phyloP scores from a whole-genome alignment of 495 filamentous ascomycete genomes.

The Penicillium diatomitis region DNA sequence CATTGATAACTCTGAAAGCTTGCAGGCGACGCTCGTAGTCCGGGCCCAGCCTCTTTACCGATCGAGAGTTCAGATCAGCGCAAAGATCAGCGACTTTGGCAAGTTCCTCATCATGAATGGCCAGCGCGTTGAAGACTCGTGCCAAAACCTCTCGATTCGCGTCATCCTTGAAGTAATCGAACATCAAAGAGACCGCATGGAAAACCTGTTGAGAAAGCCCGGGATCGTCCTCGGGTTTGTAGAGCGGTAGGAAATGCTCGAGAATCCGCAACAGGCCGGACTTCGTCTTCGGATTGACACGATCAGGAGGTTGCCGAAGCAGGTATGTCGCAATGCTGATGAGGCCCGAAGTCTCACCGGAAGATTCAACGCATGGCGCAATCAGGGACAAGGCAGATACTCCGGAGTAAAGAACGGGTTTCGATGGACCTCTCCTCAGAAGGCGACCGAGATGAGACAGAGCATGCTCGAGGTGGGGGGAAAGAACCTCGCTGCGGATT shows the following conservation, averaged over 20 bases:
- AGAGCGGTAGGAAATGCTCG: conserved; percentile 63
- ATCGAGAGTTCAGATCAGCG: conserved; percentile 70
- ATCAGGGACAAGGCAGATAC: conserved; percentile 69
- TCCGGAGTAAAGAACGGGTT: conserved; percentile 65
- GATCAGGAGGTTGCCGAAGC: conserved; percentile 69
- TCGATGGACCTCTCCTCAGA: conserved; percentile 59
- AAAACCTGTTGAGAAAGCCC: conserved; percentile 40
- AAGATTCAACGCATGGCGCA: conserved; percentile 63
- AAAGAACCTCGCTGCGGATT: conserved; percentile 54
- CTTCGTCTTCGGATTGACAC: conserved; percentile 77
- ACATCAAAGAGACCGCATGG: conserved; percentile 63
- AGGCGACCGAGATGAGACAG: conserved; percentile 58
- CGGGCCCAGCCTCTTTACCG: conserved; percentile 56
- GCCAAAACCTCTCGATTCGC: conserved; percentile 61
- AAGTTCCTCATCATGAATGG: conserved; percentile 49
- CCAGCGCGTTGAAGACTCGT: conserved; percentile 60
- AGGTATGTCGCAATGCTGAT: conserved; percentile 70
- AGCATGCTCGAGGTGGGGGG: conserved; percentile 58
- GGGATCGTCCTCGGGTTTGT: conserved; percentile 40
- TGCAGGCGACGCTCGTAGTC: conserved; percentile 74
- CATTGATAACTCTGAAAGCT: conserved; percentile 68
- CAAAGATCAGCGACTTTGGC: conserved; percentile 62
- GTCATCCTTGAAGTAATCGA: conserved; percentile 78
- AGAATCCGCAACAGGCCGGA: conserved; percentile 64
- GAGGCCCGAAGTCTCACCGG: conserved; percentile 59